Conservation (phyloP, 768 basidiomycete genomes). For the Piloderma croceum region DNA sequence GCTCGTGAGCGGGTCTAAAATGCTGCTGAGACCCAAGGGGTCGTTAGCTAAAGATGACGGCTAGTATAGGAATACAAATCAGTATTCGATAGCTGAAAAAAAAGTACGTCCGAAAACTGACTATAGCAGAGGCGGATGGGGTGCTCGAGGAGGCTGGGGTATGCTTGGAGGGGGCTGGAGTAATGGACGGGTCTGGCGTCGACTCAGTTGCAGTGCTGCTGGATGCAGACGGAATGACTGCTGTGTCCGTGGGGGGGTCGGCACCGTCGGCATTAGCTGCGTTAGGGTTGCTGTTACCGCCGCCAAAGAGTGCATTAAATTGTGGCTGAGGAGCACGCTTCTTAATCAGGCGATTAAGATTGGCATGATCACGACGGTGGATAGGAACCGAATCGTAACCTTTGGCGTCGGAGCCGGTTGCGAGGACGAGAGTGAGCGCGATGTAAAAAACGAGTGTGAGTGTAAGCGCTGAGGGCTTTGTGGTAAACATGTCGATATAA, state of each 20-base stretch:
- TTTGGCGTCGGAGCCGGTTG: conserved; percentile 42
- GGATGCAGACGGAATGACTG: conserved; percentile 9
- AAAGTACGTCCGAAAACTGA: background rate
- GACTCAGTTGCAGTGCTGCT: conserved; percentile 11
- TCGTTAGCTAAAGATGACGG: background rate
- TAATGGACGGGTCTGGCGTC: conserved; percentile 14
- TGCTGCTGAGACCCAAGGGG: background rate
- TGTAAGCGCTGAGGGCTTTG: conserved; percentile 38
- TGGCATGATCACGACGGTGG: conserved; percentile 50
- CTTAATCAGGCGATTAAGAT: conserved; percentile 61
- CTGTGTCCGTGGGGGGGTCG: conserved; percentile 6
- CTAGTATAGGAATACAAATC: background rate
- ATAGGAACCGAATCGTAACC: conserved; percentile 29
- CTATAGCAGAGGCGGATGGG: conserved; percentile 13
- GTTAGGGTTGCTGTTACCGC: background rate
- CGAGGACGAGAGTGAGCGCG: conserved; percentile 48
- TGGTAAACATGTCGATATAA: conserved; percentile 41
- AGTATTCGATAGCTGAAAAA: background rate
- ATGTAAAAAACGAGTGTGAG: conserved; percentile 62
- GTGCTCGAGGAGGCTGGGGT: conserved; percentile 17
- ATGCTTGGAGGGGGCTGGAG: conserved; percentile 13
- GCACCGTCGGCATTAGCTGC: conserved; percentile 6
- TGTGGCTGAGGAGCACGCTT: conserved; percentile 44
- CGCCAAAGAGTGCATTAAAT: background rate
- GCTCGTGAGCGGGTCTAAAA: background rate